Evolutionary conservation across 345 rosid species (phyloP).

Genomic region (Nasturtium officinale): DNA sequence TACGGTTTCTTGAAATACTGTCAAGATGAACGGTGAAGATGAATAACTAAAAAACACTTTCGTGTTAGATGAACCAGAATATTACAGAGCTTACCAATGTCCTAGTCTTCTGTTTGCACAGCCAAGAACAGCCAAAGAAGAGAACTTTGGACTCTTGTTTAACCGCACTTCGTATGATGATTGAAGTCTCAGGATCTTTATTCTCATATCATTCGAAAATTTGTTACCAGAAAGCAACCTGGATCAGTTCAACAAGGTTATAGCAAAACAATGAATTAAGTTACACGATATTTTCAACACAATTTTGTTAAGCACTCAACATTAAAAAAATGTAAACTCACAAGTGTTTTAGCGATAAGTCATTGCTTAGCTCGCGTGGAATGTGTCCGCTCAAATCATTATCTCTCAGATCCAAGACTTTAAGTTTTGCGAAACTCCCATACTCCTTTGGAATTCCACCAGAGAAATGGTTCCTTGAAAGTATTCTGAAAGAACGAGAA

Average conservation of each 20-base stretch:
- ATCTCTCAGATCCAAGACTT: constrained; percentile 73
- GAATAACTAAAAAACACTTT: background rate
- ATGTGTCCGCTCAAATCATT: constrained; percentile 69
- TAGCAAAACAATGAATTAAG: constrained; percentile 1
- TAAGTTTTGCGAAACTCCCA: constrained; percentile 58
- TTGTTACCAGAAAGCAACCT: constrained; percentile 82
- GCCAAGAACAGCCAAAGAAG: constrained; percentile 34
- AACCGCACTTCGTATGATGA: constrained; percentile 56
- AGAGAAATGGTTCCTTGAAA: constrained; percentile 57
- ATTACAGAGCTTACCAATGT: constrained; percentile 54
- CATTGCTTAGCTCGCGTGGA: constrained; percentile 58
- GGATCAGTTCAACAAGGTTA: constrained; percentile 18
- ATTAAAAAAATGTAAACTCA: constrained; percentile 56
- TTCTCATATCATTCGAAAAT: constrained; percentile 50
- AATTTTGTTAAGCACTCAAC: constrained; percentile 48
- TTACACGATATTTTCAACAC: constrained; percentile 13
- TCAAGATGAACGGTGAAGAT: constrained; percentile 15
- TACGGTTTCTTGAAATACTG: constrained; percentile 58
- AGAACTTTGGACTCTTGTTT: constrained; percentile 46
- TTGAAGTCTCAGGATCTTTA: constrained; percentile 53
- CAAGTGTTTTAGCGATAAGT: constrained; percentile 62
- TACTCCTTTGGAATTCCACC: constrained; percentile 76
- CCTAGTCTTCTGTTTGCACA: constrained; percentile 63
- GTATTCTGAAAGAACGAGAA: constrained; percentile 48
- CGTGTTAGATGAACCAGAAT: background rate